Percentiles rank a stretch among this genome's conserved stretches.
Conservation (phyloP, 441 rosid species). For the Erodium trifolium region DNA sequence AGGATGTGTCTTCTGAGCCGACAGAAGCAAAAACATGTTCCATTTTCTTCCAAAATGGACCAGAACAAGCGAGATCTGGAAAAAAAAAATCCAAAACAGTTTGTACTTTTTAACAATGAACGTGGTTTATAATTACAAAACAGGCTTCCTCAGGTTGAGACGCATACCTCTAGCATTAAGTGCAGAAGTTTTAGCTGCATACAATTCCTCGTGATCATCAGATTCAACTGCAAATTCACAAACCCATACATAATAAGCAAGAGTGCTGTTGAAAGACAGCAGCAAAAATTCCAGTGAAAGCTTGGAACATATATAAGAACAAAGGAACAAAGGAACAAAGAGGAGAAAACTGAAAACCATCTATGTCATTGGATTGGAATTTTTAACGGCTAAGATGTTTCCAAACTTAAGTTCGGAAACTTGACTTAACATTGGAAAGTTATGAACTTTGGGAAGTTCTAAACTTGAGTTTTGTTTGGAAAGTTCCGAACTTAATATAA, state of each 20-base stretch:
- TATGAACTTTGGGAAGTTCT: no score
- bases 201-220: slow-evolving; percentile 74
- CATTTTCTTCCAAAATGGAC: slow-evolving; percentile 84
- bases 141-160: slow-evolving; percentile 8
- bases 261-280: background rate
- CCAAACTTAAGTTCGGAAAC: no score
- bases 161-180: slow-evolving; percentile 53
- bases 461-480: no score
- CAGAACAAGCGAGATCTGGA: slow-evolving; percentile 63
- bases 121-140: slow-evolving; percentile 2
- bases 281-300: background rate
- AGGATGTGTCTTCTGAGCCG: slow-evolving; percentile 52
- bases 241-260: background rate
- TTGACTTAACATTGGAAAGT: no score
- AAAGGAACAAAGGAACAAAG: no score
- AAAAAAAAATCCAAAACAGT: slow-evolving; percentile 18
- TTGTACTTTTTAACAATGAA: background rate
- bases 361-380: no score
- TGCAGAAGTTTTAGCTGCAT: slow-evolving; percentile 76
- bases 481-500: no score
- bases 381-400: no score
- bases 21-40: slow-evolving; percentile 56
- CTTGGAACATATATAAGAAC: background rate
- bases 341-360: no score
- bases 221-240: slow-evolving; percentile 61